These are phyloP conservation scores for Daucus carota DNA, from an alignment of 129 eudicot genomes.

Conservation along the genomic window DH1_v3.0 NC_030382.2:31783501-31784000, in stretches of 20 bases:
- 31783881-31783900: slow-evolving; percentile 23
- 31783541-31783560: background rate
- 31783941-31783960: slow-evolving; percentile 28
- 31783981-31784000: slow-evolving; percentile 31
- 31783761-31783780: slow-evolving; percentile 25
- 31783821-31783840: slow-evolving; percentile 32
- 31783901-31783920: slow-evolving; percentile 31
- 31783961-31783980: slow-evolving; percentile 15
- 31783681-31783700: slow-evolving; percentile 32
- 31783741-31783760: slow-evolving; percentile 37
- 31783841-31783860: slow-evolving; percentile 28
- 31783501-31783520: slow-evolving; percentile 9
- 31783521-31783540: background rate
- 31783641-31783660: slow-evolving; percentile 45
- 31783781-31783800: slow-evolving; percentile 34
- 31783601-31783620: slow-evolving; percentile 32
- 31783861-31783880: slow-evolving; percentile 33
- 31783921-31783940: slow-evolving; percentile 28
- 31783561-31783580: slow-evolving; percentile 44
- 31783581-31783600: slow-evolving; percentile 32
- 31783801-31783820: slow-evolving; percentile 37
- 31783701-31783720: slow-evolving; percentile 31
- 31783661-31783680: slow-evolving; percentile 34
- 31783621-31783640: slow-evolving; percentile 35
- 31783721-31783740: slow-evolving; percentile 36